phyloP scores from a whole-genome alignment of 2,329 filamentous ascomycete genomes.

The Fusarium pilosicola region DNA sequence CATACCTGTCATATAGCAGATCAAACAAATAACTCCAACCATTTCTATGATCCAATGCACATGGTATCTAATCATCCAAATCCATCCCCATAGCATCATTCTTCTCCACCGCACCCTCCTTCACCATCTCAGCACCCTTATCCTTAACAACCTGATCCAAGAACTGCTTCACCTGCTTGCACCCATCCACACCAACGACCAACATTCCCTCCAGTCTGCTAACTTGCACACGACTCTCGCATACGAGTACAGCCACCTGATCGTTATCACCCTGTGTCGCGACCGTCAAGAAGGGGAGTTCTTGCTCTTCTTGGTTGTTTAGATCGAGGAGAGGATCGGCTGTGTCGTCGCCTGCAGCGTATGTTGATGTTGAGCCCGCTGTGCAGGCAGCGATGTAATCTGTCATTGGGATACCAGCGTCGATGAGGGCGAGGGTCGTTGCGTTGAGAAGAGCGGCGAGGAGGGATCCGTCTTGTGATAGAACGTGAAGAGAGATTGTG shows the following conservation, averaged over 20 bases:
- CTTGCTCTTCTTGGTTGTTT: conserved; percentile 83
- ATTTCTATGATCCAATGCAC: conserved; percentile 19
- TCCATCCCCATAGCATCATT: conserved; percentile 62
- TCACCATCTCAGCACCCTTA: conserved; percentile 72
- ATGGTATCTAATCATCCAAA: conserved; percentile 52
- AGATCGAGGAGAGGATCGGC: conserved; percentile 84
- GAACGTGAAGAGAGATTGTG: conserved; percentile 82
- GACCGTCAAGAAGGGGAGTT: conserved; percentile 88
- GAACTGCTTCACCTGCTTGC: conserved; percentile 83
- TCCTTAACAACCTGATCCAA: conserved; percentile 82
- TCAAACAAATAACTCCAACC: conserved; percentile 38
- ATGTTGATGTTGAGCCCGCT: conserved; percentile 78
- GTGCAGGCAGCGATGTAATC: conserved; percentile 92
- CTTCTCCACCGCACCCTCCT: conserved; percentile 62
- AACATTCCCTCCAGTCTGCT: conserved; percentile 89
- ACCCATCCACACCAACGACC: conserved; percentile 90
- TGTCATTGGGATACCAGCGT: conserved; percentile 94
- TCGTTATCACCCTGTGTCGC: conserved; percentile 80
- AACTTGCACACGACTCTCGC: conserved; percentile 90
- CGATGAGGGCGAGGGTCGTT: conserved; percentile 87
- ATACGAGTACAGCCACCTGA: conserved; percentile 80
- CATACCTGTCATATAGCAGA: conserved; percentile 37
- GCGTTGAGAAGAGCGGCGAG: conserved; percentile 93
- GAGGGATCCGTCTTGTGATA: conserved; percentile 89
- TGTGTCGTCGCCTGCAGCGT: conserved; percentile 70